These are phyloP conservation scores for Pythium graminicola DNA, from an alignment of 352 stramenopile genomes.

Conservation along the genomic window DNA sequence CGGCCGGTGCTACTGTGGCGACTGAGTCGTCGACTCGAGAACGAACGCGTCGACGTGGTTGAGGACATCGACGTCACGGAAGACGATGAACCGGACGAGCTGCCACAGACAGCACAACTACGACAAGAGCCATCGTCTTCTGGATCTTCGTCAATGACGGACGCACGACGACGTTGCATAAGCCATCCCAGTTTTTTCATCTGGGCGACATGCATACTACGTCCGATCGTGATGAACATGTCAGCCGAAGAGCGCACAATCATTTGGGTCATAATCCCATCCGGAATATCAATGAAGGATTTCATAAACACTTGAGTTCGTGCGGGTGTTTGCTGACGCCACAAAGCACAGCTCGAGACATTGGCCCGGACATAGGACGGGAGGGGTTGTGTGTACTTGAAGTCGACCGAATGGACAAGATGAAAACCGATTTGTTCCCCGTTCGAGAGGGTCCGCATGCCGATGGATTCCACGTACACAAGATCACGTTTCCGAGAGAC, in stretches of 20 bases:
- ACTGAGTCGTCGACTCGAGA: background rate
- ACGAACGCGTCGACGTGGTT: background rate
- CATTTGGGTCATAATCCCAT: conserved; percentile 30
- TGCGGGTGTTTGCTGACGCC: conserved; percentile 30
- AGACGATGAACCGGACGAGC: background rate
- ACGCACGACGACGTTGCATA: conserved; percentile 16
- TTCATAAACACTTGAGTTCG: conserved; percentile 33
- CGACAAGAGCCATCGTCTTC: background rate
- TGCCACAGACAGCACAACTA: conserved; percentile 1
- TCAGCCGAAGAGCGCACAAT: conserved; percentile 36
- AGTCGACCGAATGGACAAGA: conserved; percentile 62
- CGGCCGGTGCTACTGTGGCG: background rate
- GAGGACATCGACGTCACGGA: background rate
- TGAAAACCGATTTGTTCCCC: conserved; percentile 56
- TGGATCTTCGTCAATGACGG: conserved; percentile 1
- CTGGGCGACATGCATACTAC: conserved; percentile 40
- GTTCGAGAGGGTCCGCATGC: conserved; percentile 30
- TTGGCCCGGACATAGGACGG: conserved; percentile 39
- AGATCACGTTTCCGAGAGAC: conserved; percentile 47
- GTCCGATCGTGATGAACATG: conserved; percentile 28
- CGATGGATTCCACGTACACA: conserved; percentile 52
- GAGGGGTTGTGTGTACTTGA: conserved; percentile 40
- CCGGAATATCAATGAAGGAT: conserved; percentile 36
- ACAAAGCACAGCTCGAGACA: conserved; percentile 55
- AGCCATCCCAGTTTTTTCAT: conserved; percentile 70